A percentile compares a stretch with the other conserved stretches of the same genome.
Conservation (phyloP, 1,284 basidiomycete genomes). For the Sphagnurus paluster region DNA sequence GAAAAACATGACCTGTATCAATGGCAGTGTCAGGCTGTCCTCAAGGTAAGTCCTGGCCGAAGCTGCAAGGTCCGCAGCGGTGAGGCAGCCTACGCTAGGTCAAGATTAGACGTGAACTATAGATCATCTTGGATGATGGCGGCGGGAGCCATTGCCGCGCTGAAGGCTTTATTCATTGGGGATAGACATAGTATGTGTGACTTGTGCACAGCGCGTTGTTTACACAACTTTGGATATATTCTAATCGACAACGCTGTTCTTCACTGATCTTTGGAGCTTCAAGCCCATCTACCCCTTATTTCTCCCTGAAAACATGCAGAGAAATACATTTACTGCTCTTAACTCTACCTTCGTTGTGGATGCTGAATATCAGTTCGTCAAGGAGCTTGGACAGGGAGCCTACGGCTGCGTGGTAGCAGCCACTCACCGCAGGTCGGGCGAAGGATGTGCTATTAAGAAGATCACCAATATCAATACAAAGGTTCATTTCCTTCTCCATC, state of each 20-base stretch:
- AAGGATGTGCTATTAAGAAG: conserved; percentile 95
- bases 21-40: conserved; percentile 1
- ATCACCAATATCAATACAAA: conserved; percentile 98
- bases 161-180: neutral
- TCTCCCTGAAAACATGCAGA: conserved; percentile 30
- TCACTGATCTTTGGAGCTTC: conserved; percentile 11
- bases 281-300: conserved; percentile 8
- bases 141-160: neutral
- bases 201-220: conserved; percentile 13
- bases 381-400: conserved; percentile 93
- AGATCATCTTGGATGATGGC: too few relatives aligned
- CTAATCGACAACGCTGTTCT: conserved; percentile 16
- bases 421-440: conserved; percentile 79
- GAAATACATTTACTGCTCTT: conserved; percentile 77
- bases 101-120: too few relatives aligned
- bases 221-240: conserved; percentile 12
- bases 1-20: neutral
- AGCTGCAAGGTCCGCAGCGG: too few relatives aligned
- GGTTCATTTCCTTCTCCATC: conserved; percentile 36
- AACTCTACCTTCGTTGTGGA: conserved; percentile 88
- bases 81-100: too few relatives aligned
- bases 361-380: conserved; percentile 90
- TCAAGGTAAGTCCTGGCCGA: too few relatives aligned
- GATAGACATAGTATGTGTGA: conserved; percentile 1
- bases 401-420: conserved; percentile 93